Percentiles rank a stretch among this genome's conserved stretches.
Evolutionary conservation across 371 early-diverging fungal genomes (phyloP).

Genomic region (Saksenaea oblongispora): DNA sequence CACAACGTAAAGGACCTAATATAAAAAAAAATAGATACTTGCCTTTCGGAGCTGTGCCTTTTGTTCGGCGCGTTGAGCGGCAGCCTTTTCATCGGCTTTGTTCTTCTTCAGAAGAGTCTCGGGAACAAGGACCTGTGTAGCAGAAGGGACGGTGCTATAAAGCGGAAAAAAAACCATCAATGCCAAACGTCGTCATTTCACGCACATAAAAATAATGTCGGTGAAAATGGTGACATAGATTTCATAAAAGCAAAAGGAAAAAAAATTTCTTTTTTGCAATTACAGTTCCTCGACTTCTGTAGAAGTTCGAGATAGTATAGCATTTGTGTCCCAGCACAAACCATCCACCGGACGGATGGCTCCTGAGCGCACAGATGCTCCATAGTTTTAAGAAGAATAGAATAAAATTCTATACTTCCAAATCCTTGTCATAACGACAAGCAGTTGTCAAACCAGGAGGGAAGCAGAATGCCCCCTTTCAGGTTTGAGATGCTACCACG

Average conservation of each 20-base stretch:
- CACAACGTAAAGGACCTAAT: background rate
- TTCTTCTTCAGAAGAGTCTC: slow-evolving; percentile 98
- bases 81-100: slow-evolving; percentile 84
- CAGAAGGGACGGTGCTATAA: slow-evolving; percentile 58
- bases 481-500: background rate
- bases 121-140: slow-evolving; percentile 79
- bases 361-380: background rate
- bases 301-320: background rate
- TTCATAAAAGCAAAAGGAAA: background rate
- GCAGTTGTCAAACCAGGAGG: background rate
- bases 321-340: background rate
- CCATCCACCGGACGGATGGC: background rate
- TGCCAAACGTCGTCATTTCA: background rate
- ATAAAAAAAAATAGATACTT: slow-evolving; percentile 20
- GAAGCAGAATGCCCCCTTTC: background rate
- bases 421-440: background rate
- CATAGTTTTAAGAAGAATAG: slow-evolving; percentile 1
- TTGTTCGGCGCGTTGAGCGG: slow-evolving; percentile 73
- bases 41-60: slow-evolving; percentile 68
- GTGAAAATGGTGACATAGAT: background rate
- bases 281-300: background rate
- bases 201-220: background rate
- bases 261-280: background rate
- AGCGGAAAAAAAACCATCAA: slow-evolving; percentile 3
- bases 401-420: background rate